Evolutionary conservation across 192 early-diverging fungal genomes (phyloP), one percentile per base, ranked within the genome.

Genomic region (Entrophospora sp.): DNA sequence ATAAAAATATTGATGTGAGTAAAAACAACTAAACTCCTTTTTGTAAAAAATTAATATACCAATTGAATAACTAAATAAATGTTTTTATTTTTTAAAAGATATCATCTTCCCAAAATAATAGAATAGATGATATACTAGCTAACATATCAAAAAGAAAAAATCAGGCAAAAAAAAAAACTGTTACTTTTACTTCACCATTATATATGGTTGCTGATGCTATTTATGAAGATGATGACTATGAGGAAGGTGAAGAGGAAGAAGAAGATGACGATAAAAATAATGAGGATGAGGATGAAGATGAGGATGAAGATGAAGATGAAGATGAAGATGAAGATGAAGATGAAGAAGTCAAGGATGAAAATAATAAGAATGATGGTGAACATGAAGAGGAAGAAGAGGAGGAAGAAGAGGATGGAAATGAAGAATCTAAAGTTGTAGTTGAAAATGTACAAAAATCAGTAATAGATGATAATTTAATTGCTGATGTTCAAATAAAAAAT

Each of bases 1-100:
- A 81, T 58, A 70, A 81, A 31, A 92, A 92, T 75, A 81, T 91
- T 3, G 76, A 82, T 64, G 71, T 80, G 51, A 64, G 77, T 34
- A 30, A n/a, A n/a, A n/a, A n/a, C n/a, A n/a, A n/a, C n/a, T n/a
- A n/a, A n/a, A n/a, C n/a, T n/a, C 5, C 24, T 46, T 5, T 30
- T 30, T 61, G 31, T 28, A 8, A 14, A 27, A 30, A 14, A n/a
- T 38, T 45, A 16, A 27, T 31, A 45, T 28, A 31, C 4, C 24
- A 30, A 25, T 43, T 34, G 40, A 14, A 0, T 10, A 5, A 31
- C 25, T 46, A 42, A 62, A 42, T 20, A 45, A 61, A 30, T 16
- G 27, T 18, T 62, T 31, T 28, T 18, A 18, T 30, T 61, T 27
- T 31, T 32, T 13, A 62, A 30, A 7, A 53, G 64, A n/a, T 70